These are phyloP conservation scores for Sporothrix pseudoabietina DNA, from an alignment of 2,329 filamentous ascomycete genomes.

Conservation along the genomic window DNA sequence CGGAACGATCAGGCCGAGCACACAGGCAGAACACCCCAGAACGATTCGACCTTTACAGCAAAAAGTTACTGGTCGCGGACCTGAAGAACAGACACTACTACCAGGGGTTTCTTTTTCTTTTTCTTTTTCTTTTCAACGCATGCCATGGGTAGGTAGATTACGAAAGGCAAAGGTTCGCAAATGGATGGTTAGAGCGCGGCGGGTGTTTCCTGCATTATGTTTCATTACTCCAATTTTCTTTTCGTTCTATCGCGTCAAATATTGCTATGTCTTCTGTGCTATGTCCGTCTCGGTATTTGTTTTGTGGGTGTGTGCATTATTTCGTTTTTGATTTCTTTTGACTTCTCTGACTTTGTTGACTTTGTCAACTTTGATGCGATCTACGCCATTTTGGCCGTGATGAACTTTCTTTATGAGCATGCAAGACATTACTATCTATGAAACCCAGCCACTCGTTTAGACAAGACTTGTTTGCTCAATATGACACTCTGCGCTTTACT, in stretches of 20 bases:
- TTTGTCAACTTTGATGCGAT: background rate
- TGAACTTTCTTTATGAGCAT: background rate
- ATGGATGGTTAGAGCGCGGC: background rate
- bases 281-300: background rate
- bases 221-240: background rate
- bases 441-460: background rate
- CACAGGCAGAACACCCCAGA: constrained; percentile 13
- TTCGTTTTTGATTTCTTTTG: background rate
- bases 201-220: background rate
- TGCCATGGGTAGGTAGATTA: background rate
- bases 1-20: constrained; percentile 9
- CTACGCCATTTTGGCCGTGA: background rate
- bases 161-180: background rate
- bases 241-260: background rate
- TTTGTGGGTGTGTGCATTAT: background rate
- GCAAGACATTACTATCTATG: background rate
- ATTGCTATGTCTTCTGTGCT: background rate
- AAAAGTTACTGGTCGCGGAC: background rate
- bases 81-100: background rate
- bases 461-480: background rate
- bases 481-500: background rate
- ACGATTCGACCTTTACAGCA: background rate
- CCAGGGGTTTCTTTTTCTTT: background rate
- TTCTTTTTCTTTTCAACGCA: background rate
- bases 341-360: background rate